Base-by-base conservation (phyloP, 2,329 filamentous ascomycete genomes). In the Leptographium radiaticola region DNA sequence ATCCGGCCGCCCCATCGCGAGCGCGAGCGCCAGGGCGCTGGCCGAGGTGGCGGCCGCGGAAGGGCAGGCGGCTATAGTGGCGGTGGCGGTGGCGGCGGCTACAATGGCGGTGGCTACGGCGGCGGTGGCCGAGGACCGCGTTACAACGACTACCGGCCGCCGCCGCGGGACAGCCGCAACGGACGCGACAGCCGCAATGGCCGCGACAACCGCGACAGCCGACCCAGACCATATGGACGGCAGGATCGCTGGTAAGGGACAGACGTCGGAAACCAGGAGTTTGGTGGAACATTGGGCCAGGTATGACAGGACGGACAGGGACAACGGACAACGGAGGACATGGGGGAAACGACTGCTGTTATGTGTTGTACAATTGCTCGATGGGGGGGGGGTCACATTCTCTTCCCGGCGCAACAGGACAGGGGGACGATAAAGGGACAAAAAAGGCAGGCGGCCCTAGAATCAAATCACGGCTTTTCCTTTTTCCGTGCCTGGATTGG, bases 1-100 rank as follows among this genome's bases (percentile, higher is more conserved):
- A 81, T 84, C 56, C 71, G 80, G 30, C 80, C 79, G 30, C 80
- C 80, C 1, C 74, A 78, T 56, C 69, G 76, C 11, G 75, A 79
- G 61, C 70, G 60, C 50, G 70, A 67, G 63, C 67, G 69, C 38
- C 63, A 65, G 49, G 62, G 67, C 20, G 68, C 67, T 11, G 69
- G 70, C 13, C 55, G 48, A 38, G 16, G 49, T 7, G 34, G 48
- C 13, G 15, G 49, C 43, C 51, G 55, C 42, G 55, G 45, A 16
- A 46, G 45, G 8, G 51, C 33, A 16, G 20, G 33, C 7, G 49
- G 49, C 9, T 25, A 18, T 9, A 38, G 50, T 8, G 49, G 51
- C 11, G 13, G n/a, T 2, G 51, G 46, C 9, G 31, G 46, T 63
- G 68, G n/a, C 68, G 68, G 31, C 5, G 25, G 25, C 25, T 25